Evolutionary conservation across 352 stramenopile species (phyloP), one percentile per base, ranked within the genome.

Genomic region (Aphanomyces cochlioides): DNA sequence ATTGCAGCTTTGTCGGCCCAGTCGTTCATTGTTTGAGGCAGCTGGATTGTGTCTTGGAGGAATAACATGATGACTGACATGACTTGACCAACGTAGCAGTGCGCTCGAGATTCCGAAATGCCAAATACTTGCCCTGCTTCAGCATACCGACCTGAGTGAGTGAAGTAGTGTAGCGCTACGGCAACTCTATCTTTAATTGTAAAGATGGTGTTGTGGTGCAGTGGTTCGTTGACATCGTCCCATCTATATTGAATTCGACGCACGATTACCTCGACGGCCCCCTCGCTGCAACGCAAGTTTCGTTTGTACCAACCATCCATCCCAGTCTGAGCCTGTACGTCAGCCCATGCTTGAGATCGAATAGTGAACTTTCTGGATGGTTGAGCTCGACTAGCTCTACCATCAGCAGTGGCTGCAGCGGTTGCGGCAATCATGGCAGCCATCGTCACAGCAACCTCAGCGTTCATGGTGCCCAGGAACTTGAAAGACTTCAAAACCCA

Each of bases 21-120:
- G 1, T 53, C 45, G 13, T 15, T 19, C n/a, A 19, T 15, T 53
- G 45, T n/a, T 19, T 15, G 13, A 19, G 45, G 45, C 45, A 53
- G n/a, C 13, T 15, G n/a, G n/a, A 53, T 53, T 53, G 45, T 53
- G 13, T 53, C 45, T 19, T 15, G 13, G 13, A 53, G 45, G 2
- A 53, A 53, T 19, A 2, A 53, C 13, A 15, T 15, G n/a, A 53
- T 19, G 45, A 53, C 45, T 53, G 13, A n/a, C 45, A 19, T 19
- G 45, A 53, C n/a, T 19, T 53, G 45, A 19, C 45, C 45, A 53
- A 53, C 45, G 45, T 53, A 53, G 45, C 45, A n/a, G 45, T 53
- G 45, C 1, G 45, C n/a, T 15, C 45, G 45, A 19, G 45, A n/a
- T n/a, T 15, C 13, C 13, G 13, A n/a, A 53, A 53, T 53, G 45